Evolutionary conservation across 2,329 filamentous ascomycete species (phyloP), one percentile per base, ranked within the genome.

Genomic region (Epichloe gansuensis): DNA sequence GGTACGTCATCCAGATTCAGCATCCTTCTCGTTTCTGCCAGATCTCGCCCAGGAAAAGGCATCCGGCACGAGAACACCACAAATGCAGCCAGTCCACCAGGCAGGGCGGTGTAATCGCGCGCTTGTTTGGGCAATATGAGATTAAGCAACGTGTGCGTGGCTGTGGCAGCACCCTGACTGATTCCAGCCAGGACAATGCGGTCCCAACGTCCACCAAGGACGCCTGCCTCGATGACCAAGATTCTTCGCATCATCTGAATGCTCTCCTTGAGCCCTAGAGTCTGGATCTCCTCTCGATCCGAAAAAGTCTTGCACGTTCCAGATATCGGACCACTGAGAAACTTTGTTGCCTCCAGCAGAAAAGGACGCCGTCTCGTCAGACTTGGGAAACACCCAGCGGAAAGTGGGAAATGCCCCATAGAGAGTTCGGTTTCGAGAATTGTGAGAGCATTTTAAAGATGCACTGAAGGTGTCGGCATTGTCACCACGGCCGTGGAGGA

Each of bases 291-390:
- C 53, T 76, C 71, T 15, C 62, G 58, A n/a, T 71, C 62, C 1
- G 63, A 47, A 15, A 72, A 72, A 69, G 52, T 72, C 61, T 17
- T 63, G 57, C 0, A 69, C 62, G 48, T 72, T 71, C 64, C 67
- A 73, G 38, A 76, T 66, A 57, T 78, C 74, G 58, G 77, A 78
- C 75, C 74, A 78, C 57, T 75, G 72, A 8, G 68, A 64, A 51
- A 57, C 52, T 7, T 59, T 54, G 27, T 64, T 27, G 15, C 34
- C 2, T 7, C 55, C 56, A 13, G 51, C 54, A 4, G 50, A 53
- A 50, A 65, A 63, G 45, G 61, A 57, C 48, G 61, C 41, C 50
- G 61, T 59, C 38, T 59, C 23, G 11, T 68, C 67, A 2, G 73
- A 71, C 50, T 68, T 66, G 9, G 74, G 73, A 51, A 77, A 77